Base-by-base conservation (phyloP, 2,329 filamentous ascomycete species). In the Trematosphaeria pertusa region DNA sequence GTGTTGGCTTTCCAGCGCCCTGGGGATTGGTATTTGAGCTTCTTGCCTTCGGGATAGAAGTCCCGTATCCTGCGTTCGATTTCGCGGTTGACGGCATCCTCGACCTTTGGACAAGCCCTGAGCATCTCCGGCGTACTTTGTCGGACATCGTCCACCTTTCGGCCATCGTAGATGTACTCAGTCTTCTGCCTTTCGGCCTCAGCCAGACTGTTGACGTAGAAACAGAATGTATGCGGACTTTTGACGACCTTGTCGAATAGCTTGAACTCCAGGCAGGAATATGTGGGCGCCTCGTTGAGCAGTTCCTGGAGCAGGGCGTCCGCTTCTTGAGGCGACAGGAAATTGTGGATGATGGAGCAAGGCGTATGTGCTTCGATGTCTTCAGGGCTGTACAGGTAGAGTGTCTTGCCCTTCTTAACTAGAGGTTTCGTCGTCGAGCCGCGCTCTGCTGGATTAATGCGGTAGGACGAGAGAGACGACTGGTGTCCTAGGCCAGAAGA, bases 331-430 rank as follows among this genome's bases (percentile, higher is more conserved):
- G 78, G 21, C 0, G 90, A 85, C 0, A 99, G 78, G 59, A 97
- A 97, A 63, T 96, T 94, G 72, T 96, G 91, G 44, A 97, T 85
- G 56, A 97, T 88, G 9, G 89, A 92, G 73, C 92, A 97, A 1
- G 94, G 91, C 0, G 93, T 96, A 64, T 96, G 83, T 18, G 83
- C 80, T 37, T 89, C 87, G 35, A 97, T 84, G 59, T 96, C 91
- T 30, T 84, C 78, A 0, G 92, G 89, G 32, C 89, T 85, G 70
- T 88, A 97, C 0, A 97, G 78, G 65, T 93, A 88, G 2, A 97
- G 73, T 0, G 93, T 97, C 58, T 85, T 84, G 10, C 92, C 93
- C 65, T 87, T 95, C 61, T 83, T 87, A 0, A 88, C 86, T 49
- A 89, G 73, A 0, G 81, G 54, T 54, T 77, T 75, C 48, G 70